These are phyloP conservation scores for Chaetomiaceae sp. DNA, from an alignment of 2,329 filamentous ascomycete genomes.

Conservation along the genomic window DNA sequence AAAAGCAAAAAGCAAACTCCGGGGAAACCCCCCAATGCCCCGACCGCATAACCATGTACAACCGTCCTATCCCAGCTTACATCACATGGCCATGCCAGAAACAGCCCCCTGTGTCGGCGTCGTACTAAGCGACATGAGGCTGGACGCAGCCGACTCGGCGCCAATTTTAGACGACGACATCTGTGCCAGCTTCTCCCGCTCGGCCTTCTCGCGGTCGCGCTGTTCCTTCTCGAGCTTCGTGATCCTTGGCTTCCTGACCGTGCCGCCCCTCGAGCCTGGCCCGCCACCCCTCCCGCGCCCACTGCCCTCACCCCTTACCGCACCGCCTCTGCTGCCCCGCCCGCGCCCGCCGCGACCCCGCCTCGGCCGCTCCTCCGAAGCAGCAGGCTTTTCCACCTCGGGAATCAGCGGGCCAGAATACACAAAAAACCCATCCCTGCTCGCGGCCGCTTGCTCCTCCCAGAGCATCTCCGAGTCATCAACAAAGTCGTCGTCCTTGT, in stretches of 20 bases:
- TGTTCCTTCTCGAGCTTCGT: conserved; percentile 81
- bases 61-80: background rate
- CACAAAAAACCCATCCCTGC: conserved; percentile 95
- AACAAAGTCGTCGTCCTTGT: conserved; percentile 77
- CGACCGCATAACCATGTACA: conserved; percentile 2
- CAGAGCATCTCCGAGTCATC: conserved; percentile 93
- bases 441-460: conserved; percentile 92
- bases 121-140: background rate
- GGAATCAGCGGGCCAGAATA: conserved; percentile 89
- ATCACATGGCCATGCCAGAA: conserved; percentile 7
- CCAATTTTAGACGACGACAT: conserved; percentile 35
- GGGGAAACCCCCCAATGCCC: background rate
- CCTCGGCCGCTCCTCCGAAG: conserved; percentile 65
- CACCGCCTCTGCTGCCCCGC: conserved; percentile 46
- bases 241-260: conserved; percentile 74
- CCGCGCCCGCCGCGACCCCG: conserved; percentile 52
- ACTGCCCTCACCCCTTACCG: conserved; percentile 57
- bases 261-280: conserved; percentile 71
- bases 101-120: background rate
- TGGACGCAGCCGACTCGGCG: background rate
- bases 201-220: conserved; percentile 75
- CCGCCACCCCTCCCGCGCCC: conserved; percentile 51
- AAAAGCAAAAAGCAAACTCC: conserved; percentile 2
- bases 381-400: conserved; percentile 70
- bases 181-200: conserved; percentile 55